A percentile compares a stretch with the other conserved stretches of the same genome.
These are phyloP conservation scores for Kodamaea sp. DNA, from an alignment of 1,139 yeast species.

Conservation along the genomic window DNA sequence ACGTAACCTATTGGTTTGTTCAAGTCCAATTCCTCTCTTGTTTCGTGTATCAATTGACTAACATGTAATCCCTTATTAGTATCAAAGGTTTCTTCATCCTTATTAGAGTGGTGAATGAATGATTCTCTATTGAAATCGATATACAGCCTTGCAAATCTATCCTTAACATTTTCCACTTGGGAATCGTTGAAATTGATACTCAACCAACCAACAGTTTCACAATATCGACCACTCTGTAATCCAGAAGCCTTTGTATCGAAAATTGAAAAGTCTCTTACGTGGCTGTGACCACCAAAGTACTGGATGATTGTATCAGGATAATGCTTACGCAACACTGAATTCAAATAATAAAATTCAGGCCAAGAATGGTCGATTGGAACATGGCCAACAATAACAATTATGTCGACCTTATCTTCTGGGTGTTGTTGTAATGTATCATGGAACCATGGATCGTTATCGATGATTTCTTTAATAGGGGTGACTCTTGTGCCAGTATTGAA, in stretches of 20 bases:
- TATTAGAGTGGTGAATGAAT: conserved; percentile 57
- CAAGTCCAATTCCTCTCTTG: conserved; percentile 51
- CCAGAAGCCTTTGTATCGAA: conserved; percentile 69
- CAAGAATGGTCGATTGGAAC: conserved; percentile 62
- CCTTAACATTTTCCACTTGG: conserved; percentile 11
- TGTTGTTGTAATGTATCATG: conserved; percentile 41
- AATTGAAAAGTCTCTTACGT: conserved; percentile 76
- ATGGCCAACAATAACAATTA: conserved; percentile 74
- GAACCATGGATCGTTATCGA: conserved; percentile 61
- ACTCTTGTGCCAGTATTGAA: conserved; percentile 62
- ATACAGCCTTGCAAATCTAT: conserved; percentile 55
- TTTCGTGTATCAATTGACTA: conserved; percentile 39
- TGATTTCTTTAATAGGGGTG: conserved; percentile 53
- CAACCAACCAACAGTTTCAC: conserved; percentile 89
- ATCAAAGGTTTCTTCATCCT: conserved; percentile 27
- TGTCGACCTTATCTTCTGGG: conserved; percentile 51
- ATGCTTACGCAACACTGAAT: conserved; percentile 48
- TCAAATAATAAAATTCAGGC: conserved; percentile 55
- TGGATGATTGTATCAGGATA: conserved; percentile 70
- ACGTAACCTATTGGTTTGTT: conserved; percentile 62
- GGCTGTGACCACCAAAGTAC: conserved; percentile 94
- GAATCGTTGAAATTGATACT: conserved; percentile 42
- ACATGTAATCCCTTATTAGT: conserved; percentile 53
- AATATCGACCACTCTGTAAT: conserved; percentile 84
- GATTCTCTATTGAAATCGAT: conserved; percentile 77